Percentiles rank a stretch among this genome's conserved stretches.
These are phyloP conservation scores for Capsella rubella DNA, from an alignment of 441 rosid genomes.

Conservation along the genomic window DNA sequence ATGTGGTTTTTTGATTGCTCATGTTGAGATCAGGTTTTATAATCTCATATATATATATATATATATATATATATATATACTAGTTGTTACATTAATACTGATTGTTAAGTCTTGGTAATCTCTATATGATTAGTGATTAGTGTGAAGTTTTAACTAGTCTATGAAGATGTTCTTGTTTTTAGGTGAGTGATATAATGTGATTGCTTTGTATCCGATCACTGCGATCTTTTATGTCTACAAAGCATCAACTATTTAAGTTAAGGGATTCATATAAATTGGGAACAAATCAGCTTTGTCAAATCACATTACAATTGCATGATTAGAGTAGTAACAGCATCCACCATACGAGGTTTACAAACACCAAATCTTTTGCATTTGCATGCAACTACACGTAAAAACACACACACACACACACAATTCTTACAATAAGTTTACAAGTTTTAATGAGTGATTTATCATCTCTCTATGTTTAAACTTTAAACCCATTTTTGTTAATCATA, in stretches of 20 bases:
- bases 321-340: not conserved
- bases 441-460: too few species aligned
- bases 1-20: constrained; percentile 4
- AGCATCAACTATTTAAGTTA: not conserved
- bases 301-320: too few species aligned
- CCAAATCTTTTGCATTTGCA: not conserved
- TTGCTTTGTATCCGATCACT: not conserved
- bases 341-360: not conserved
- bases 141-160: not conserved
- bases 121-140: not conserved
- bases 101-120: not conserved
- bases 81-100: not conserved
- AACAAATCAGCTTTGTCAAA: not conserved
- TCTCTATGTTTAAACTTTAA: not conserved
- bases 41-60: too few species aligned
- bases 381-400: not conserved
- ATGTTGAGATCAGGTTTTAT: constrained; percentile 10
- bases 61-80: constrained; percentile 6
- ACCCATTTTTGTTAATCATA: not conserved
- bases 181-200: too few species aligned
- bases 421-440: too few species aligned
- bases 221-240: not conserved
- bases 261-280: not conserved
- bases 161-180: too few species aligned
- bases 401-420: not conserved